These are phyloP conservation scores for Clitopilus passeckerianus DNA, from an alignment of 768 basidiomycete species.

Conservation along the genomic window DNA sequence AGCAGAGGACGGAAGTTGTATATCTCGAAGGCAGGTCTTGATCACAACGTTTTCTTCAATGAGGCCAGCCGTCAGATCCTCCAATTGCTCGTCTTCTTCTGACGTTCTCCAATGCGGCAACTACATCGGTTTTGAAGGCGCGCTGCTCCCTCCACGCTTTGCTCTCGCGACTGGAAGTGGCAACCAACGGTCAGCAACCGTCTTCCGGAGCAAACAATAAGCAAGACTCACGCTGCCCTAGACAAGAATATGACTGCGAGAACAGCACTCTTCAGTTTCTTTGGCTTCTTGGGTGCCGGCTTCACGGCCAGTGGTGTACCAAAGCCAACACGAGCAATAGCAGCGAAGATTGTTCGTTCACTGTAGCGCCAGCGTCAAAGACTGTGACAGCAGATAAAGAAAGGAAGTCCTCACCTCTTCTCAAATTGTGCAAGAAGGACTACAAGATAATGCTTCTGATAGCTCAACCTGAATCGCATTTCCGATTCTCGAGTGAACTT, in stretches of 20 bases:
- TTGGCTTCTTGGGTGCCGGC: slow-evolving; percentile 28
- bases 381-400: not conserved
- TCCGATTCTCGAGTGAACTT: slow-evolving; percentile 83
- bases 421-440: slow-evolving; percentile 67
- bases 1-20: too few relatives aligned
- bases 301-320: slow-evolving; percentile 28
- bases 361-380: slow-evolving; percentile 25
- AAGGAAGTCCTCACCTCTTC: slow-evolving; percentile 48
- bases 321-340: slow-evolving; percentile 75
- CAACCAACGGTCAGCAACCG: not conserved
- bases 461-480: slow-evolving; percentile 69
- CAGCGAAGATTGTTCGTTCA: slow-evolving; percentile 66
- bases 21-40: too few relatives aligned
- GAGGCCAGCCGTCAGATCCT: not conserved
- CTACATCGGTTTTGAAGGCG: slow-evolving; percentile 54
- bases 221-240: slow-evolving; percentile 51
- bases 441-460: slow-evolving; percentile 88
- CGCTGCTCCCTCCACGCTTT: slow-evolving; percentile 60
- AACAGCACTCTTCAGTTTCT: slow-evolving; percentile 53
- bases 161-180: slow-evolving; percentile 46
- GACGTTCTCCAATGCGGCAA: slow-evolving; percentile 67
- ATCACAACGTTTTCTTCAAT: not conserved
- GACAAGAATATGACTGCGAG: slow-evolving; percentile 59
- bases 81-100: slow-evolving; percentile 40
- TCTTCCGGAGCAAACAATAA: not conserved